These are phyloP conservation scores for Gaertneriomyces semiglobifer DNA, from an alignment of 192 early-diverging fungal genomes.

Conservation along the genomic window DNA sequence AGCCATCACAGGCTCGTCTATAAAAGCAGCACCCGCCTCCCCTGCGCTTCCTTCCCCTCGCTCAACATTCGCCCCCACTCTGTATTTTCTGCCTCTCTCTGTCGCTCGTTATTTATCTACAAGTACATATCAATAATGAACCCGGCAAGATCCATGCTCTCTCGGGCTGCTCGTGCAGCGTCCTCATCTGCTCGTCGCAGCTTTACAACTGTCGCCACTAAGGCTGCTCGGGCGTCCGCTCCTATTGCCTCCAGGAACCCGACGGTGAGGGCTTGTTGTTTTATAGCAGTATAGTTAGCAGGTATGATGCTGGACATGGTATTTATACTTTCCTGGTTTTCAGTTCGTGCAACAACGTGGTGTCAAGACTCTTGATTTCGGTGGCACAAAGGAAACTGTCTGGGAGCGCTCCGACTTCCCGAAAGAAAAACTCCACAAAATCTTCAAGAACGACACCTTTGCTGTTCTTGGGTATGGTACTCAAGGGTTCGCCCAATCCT, in stretches of 20 bases:
- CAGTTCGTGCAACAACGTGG: slow-evolving; percentile 51
- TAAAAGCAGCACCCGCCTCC: too few relatives aligned
- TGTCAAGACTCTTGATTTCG: slow-evolving; percentile 93
- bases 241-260: slow-evolving; percentile 1
- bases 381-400: slow-evolving; percentile 84
- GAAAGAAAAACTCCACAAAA: slow-evolving; percentile 82
- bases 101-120: neutral
- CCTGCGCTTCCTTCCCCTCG: too few relatives aligned
- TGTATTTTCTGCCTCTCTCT: too few relatives aligned
- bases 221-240: neutral
- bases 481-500: slow-evolving; percentile 88
- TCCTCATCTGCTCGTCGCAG: neutral
- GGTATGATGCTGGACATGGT: neutral
- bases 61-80: too few relatives aligned
- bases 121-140: slow-evolving; percentile 20
- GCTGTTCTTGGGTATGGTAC: slow-evolving; percentile 92
- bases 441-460: slow-evolving; percentile 91
- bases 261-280: neutral
- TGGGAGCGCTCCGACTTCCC: slow-evolving; percentile 95
- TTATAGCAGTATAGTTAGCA: neutral
- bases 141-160: slow-evolving; percentile 9
- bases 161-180: slow-evolving; percentile 4
- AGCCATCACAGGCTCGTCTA: too few relatives aligned
- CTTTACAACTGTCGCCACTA: slow-evolving; percentile 5
- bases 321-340: neutral